A percentile compares a stretch with the other conserved stretches of the same genome.
phyloP scores from a whole-genome alignment of 2,329 filamentous ascomycete species.

The Leptodontidium sp. region DNA sequence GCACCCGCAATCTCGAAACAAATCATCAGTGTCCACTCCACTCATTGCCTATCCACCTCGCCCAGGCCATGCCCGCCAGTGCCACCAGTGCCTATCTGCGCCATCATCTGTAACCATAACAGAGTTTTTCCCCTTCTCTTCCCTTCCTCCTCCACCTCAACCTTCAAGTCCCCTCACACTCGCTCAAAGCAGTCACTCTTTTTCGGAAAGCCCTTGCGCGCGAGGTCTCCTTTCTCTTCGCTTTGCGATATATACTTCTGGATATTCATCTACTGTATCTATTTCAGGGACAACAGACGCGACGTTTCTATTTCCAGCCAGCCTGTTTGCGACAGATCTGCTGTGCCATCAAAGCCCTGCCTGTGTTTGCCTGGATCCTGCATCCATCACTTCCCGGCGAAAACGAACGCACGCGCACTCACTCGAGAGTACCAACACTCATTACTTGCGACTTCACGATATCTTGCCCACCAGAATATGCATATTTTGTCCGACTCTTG shows the following conservation, averaged over 20 bases:
- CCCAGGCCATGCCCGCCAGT: neutral
- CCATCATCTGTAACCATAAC: neutral
- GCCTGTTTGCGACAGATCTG: constrained; percentile 17
- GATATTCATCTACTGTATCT: neutral
- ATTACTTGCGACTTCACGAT: neutral
- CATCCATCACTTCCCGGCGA: constrained; percentile 12
- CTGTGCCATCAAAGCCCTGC: neutral
- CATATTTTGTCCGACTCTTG: constrained; percentile 15
- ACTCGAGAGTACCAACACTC: neutral
- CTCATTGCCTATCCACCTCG: neutral
- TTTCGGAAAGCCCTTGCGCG: constrained; percentile 11
- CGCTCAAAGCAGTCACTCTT: constrained; percentile 21
- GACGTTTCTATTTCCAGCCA: constrained; percentile 13
- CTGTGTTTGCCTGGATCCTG: neutral
- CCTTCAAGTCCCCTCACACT: constrained; percentile 1
- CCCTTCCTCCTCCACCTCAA: neutral
- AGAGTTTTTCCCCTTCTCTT: constrained; percentile 1
- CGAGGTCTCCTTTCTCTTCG: neutral
- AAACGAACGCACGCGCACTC: constrained; percentile 3
- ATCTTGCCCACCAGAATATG: constrained; percentile 20
- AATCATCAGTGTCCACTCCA: neutral
- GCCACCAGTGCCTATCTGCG: neutral
- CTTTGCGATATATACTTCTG: neutral
- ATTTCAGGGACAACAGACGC: neutral
- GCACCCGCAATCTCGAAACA: constrained; percentile 24